phyloP scores from a whole-genome alignment of 2,329 filamentous ascomycete genomes.

The Zymoseptoria crescenta region DNA sequence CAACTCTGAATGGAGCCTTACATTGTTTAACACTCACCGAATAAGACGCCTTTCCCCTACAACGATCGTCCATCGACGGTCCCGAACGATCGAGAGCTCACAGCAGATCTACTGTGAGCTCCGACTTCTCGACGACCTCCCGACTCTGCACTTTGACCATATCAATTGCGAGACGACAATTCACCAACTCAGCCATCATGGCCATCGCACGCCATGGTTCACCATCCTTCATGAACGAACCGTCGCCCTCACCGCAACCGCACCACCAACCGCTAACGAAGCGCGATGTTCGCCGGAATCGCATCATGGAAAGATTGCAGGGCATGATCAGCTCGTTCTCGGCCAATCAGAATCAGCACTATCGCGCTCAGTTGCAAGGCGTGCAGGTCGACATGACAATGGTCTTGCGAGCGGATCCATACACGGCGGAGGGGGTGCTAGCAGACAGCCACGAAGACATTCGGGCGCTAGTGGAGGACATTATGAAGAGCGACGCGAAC shows the following conservation, averaged over 20 bases:
- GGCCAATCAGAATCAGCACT: slow-evolving; percentile 72
- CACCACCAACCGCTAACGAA: slow-evolving; percentile 57
- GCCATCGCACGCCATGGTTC: slow-evolving; percentile 17
- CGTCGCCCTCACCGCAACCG: slow-evolving; percentile 30
- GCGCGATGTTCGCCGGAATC: slow-evolving; percentile 80
- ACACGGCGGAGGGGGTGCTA: slow-evolving; percentile 58
- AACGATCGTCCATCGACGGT: neutral
- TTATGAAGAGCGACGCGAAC: slow-evolving; percentile 24
- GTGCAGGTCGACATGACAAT: slow-evolving; percentile 87
- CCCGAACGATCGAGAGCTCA: neutral
- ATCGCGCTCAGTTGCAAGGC: slow-evolving; percentile 80
- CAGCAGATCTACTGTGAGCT: neutral
- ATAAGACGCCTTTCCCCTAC: neutral
- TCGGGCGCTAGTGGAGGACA: slow-evolving; percentile 47
- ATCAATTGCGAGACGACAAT: neutral
- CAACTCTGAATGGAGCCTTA: neutral
- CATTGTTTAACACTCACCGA: neutral
- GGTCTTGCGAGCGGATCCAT: slow-evolving; percentile 77
- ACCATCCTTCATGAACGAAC: slow-evolving; percentile 16
- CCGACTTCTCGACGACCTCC: neutral
- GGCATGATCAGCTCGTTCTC: slow-evolving; percentile 70
- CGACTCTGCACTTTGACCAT: neutral
- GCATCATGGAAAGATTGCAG: slow-evolving; percentile 69
- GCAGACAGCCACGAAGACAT: slow-evolving; percentile 59
- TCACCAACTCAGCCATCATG: slow-evolving; percentile 6